Conservation (phyloP, 768 basidiomycete species). For the Tricholoma sp. region DNA sequence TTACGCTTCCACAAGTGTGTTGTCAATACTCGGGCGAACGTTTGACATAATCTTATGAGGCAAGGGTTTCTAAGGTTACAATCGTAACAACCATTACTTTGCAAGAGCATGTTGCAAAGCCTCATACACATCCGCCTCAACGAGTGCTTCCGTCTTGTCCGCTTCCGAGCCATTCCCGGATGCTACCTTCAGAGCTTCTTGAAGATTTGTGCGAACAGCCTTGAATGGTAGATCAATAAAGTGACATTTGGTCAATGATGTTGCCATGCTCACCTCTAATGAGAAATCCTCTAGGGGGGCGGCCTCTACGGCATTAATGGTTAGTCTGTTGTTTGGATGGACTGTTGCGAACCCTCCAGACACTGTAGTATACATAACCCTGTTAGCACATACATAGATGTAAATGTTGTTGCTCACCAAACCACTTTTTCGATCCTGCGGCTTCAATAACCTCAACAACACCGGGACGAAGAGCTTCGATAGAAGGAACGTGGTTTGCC, state of each 20-base stretch:
- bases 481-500: conserved; percentile 97
- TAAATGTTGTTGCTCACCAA: conserved; percentile 56
- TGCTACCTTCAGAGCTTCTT: conserved; percentile 81
- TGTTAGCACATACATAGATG: neutral
- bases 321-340: conserved; percentile 94
- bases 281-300: conserved; percentile 91
- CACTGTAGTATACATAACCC: conserved; percentile 39
- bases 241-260: neutral
- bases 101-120: conserved; percentile 82
- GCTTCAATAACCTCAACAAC: conserved; percentile 92
- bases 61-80: neutral
- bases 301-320: conserved; percentile 96
- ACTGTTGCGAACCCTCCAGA: conserved; percentile 97
- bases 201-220: conserved; percentile 87
- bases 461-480: conserved; percentile 92
- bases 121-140: conserved; percentile 97
- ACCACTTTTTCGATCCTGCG: conserved; percentile 89
- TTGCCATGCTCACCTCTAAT: conserved; percentile 57
- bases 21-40: neutral
- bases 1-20: neutral
- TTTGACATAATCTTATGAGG: neutral
- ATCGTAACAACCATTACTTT: conserved; percentile 10
- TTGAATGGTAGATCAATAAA: conserved; percentile 24
- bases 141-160: conserved; percentile 88
- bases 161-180: conserved; percentile 84